Percentiles rank a stretch among this genome's conserved stretches.
phyloP scores from a whole-genome alignment of 1,284 basidiomycete genomes.

The Puccinia coronata region DNA sequence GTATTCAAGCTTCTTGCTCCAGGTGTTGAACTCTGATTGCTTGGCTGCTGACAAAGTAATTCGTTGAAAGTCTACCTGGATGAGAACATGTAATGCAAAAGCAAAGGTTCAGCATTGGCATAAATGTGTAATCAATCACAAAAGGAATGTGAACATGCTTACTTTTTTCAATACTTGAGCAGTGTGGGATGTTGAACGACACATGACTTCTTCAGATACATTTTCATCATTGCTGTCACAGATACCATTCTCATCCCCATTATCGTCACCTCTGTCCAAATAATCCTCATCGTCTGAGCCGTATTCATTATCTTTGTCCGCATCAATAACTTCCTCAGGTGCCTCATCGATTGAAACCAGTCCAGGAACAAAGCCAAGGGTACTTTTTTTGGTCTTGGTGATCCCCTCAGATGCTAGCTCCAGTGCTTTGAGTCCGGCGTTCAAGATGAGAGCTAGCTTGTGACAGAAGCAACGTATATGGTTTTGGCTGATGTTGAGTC shows the following conservation, averaged over 20 bases:
- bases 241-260: no score
- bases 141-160: no score
- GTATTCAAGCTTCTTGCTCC: background rate
- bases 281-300: no score
- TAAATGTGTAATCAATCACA: no score
- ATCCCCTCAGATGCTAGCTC: background rate
- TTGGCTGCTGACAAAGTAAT: slow-evolving; percentile 28
- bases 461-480: background rate
- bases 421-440: slow-evolving; percentile 1
- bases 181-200: background rate
- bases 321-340: background rate
- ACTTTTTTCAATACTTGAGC: background rate
- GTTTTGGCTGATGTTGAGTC: background rate
- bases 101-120: no score
- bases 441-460: slow-evolving; percentile 16
- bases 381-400: background rate
- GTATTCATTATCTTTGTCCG: no score
- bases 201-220: no score
- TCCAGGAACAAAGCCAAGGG: background rate
- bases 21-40: background rate
- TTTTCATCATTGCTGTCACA: no score
- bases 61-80: background rate
- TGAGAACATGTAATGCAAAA: no score
- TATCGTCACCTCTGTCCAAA: no score
- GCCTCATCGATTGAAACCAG: background rate